Evolutionary conservation across 257 asterid genomes (phyloP).

Genomic region (Forsythia suspensa): DNA sequence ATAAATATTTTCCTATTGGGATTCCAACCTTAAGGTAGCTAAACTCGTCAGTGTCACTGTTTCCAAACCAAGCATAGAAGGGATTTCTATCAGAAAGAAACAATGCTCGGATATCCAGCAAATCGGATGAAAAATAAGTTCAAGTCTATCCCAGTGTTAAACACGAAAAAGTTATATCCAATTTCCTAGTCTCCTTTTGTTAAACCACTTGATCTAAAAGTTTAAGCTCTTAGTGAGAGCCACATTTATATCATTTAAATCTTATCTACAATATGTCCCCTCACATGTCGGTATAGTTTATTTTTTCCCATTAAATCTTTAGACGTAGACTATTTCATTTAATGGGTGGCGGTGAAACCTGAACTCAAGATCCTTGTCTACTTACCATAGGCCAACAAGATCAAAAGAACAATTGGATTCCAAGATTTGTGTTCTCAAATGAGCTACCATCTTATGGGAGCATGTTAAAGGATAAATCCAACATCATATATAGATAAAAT

Average conservation of each 20-base stretch:
- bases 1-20: conserved; percentile 85
- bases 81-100: conserved; percentile 84
- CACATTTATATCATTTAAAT: background rate
- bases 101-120: conserved; percentile 80
- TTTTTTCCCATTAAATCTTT: background rate
- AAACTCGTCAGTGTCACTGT: conserved; percentile 90
- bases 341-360: too few relatives aligned
- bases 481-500: background rate
- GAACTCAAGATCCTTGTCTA: background rate
- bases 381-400: too few relatives aligned
- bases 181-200: background rate
- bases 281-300: background rate
- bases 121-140: conserved; percentile 11
- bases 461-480: too few relatives aligned
- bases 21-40: conserved; percentile 96
- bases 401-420: too few relatives aligned
- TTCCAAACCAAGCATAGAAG: conserved; percentile 98
- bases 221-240: background rate
- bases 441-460: too few relatives aligned
- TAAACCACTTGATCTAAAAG: background rate
- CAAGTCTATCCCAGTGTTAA: background rate
- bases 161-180: background rate
- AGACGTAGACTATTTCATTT: background rate
- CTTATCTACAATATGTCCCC: background rate
- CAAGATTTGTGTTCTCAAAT: too few relatives aligned